phyloP scores from a whole-genome alignment of 75 land plant species.

The Cupressus sempervirens region DNA sequence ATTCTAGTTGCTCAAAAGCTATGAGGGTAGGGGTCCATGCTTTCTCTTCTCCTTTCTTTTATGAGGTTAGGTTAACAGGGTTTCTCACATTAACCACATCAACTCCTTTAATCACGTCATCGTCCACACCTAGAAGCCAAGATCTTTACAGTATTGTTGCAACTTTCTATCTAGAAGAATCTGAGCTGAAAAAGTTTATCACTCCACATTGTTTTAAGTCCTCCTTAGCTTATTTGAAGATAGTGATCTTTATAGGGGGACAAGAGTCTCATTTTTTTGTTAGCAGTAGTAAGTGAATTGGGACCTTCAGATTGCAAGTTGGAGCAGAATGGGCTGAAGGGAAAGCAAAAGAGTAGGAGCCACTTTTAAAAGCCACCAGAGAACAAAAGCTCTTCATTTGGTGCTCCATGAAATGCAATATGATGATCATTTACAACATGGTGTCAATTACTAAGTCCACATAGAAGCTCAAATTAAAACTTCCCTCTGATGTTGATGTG shows the following conservation, averaged over 20 bases:
- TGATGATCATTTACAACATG: too few species aligned
- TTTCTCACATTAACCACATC: conserved; percentile 58
- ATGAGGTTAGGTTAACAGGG: conserved; percentile 67
- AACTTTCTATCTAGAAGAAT: conserved; percentile 76
- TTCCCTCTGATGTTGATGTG: too few species aligned
- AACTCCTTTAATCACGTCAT: conserved; percentile 51
- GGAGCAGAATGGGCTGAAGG: conserved; percentile 62
- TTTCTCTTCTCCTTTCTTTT: conserved; percentile 53
- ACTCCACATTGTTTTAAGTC: conserved; percentile 35
- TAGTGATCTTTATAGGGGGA: conserved; percentile 53
- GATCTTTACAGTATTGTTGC: conserved; percentile 48
- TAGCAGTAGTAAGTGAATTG: conserved; percentile 47
- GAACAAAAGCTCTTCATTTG: too few species aligned
- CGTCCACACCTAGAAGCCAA: conserved; percentile 35
- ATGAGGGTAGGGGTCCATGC: conserved; percentile 23
- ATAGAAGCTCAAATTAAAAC: too few species aligned
- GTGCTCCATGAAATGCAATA: too few species aligned
- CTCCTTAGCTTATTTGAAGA: conserved; percentile 51
- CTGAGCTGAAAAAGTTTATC: conserved; percentile 48
- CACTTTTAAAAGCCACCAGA: too few species aligned
- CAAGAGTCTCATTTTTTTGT: conserved; percentile 50
- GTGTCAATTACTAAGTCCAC: too few species aligned
- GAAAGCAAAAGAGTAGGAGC: too few species aligned
- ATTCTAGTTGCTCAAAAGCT: conserved; percentile 42
- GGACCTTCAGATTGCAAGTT: conserved; percentile 63